Evolutionary conservation across 768 basidiomycete genomes (phyloP).

Genomic region (Naganishia vaughanmartiniae): DNA sequence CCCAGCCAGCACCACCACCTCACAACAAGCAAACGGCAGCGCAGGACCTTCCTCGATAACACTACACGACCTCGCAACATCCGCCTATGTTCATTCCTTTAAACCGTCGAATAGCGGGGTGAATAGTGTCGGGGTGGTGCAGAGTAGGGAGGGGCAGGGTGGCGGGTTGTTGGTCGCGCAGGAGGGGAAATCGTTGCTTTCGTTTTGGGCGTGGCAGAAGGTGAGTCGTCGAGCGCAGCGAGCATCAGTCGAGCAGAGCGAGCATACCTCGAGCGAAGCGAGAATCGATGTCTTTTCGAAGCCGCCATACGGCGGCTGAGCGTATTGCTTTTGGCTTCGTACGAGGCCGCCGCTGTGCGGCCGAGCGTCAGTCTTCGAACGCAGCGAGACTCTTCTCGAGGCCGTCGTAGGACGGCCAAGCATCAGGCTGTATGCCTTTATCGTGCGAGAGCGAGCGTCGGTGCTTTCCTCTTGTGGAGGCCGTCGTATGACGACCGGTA

Average conservation of each 20-base stretch:
- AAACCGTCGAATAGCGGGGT: conserved; percentile 71
- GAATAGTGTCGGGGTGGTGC: conserved; percentile 68
- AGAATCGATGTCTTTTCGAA: too few species aligned
- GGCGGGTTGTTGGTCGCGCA: conserved; percentile 78
- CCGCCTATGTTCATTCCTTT: conserved; percentile 59
- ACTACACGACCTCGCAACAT: conserved; percentile 70
- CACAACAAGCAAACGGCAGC: conserved; percentile 50
- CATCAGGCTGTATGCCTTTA: too few species aligned
- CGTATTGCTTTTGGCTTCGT: too few species aligned
- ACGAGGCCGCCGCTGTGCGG: too few species aligned
- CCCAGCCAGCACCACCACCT: conserved; percentile 35
- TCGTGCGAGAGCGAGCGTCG: too few species aligned
- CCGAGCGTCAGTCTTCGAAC: too few species aligned
- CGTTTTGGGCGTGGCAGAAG: conserved; percentile 93
- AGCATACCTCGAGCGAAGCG: too few species aligned
- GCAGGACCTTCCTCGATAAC: conserved; percentile 61
- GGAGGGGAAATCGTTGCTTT: conserved; percentile 79
- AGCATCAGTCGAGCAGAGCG: neutral
- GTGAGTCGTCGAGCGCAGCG: conserved; percentile 53
- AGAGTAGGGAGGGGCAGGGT: conserved; percentile 66
- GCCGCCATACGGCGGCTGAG: too few species aligned
- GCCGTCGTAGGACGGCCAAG: too few species aligned
- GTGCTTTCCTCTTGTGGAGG: too few species aligned
- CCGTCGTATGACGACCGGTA: too few species aligned
- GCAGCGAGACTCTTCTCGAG: too few species aligned